Percentiles rank a stretch among this genome's conserved stretches.
Conservation (phyloP, 768 basidiomycete genomes). For the Wakefieldia striispora region DNA sequence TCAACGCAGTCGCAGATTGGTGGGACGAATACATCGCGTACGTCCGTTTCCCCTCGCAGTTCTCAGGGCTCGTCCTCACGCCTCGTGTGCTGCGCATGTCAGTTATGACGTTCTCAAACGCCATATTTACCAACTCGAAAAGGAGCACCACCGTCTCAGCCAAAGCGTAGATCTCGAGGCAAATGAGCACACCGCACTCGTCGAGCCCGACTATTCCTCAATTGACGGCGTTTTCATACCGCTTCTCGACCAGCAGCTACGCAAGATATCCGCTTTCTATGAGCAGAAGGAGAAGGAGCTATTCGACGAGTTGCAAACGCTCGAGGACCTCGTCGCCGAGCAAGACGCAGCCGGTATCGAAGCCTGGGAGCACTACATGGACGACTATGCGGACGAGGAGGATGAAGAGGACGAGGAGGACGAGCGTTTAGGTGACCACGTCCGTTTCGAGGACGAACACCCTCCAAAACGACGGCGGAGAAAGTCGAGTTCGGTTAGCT, state of each 20-base stretch:
- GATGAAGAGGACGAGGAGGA: slow-evolving; percentile 63
- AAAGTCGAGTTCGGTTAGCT: slow-evolving; percentile 31
- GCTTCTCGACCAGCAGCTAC: slow-evolving; percentile 77
- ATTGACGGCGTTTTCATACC: slow-evolving; percentile 66
- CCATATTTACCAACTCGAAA: slow-evolving; percentile 82
- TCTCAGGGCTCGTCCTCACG: not conserved
- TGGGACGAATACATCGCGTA: slow-evolving; percentile 90
- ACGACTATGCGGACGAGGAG: slow-evolving; percentile 48
- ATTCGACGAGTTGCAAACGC: slow-evolving; percentile 50
- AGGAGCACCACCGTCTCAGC: slow-evolving; percentile 56
- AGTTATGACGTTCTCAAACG: slow-evolving; percentile 89
- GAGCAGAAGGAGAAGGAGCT: slow-evolving; percentile 72
- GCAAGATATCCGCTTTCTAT: slow-evolving; percentile 82
- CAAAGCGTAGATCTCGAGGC: slow-evolving; percentile 58
- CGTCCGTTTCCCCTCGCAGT: slow-evolving; percentile 29
- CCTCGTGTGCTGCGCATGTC: not conserved
- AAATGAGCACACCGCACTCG: slow-evolving; percentile 57
- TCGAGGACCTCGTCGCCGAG: slow-evolving; percentile 54
- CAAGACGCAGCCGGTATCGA: slow-evolving; percentile 61
- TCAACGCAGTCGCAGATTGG: slow-evolving; percentile 91
- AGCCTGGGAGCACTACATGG: slow-evolving; percentile 49
- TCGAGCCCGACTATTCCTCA: slow-evolving; percentile 37
- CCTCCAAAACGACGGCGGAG: slow-evolving; percentile 35
- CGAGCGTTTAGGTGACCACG: slow-evolving; percentile 30
- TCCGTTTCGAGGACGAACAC: slow-evolving; percentile 26